Percentiles rank a stretch among this genome's conserved stretches.
These are phyloP conservation scores for Calonectria hawksworthii DNA, from an alignment of 2,329 filamentous ascomycete species.

Conservation along the genomic window DNA sequence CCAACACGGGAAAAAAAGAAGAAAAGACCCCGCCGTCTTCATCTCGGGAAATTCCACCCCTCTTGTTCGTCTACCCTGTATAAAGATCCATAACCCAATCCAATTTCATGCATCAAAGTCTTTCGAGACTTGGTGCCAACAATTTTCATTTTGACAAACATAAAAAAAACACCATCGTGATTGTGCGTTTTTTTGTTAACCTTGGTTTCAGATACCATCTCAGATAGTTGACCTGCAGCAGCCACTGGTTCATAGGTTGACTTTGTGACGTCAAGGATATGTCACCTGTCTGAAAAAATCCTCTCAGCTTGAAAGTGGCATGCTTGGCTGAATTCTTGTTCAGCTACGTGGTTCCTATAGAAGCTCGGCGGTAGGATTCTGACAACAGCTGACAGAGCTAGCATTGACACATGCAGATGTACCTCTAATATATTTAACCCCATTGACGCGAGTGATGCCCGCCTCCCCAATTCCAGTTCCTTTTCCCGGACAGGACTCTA, in stretches of 20 bases:
- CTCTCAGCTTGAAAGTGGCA: neutral
- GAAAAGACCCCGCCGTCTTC: neutral
- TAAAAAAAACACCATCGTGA: neutral
- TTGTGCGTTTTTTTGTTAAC: neutral
- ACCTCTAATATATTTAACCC: slow-evolving; percentile 14
- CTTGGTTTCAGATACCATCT: neutral
- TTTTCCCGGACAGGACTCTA: neutral
- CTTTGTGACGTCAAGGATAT: neutral
- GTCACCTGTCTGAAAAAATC: neutral
- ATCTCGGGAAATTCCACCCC: neutral
- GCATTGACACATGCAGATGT: slow-evolving; percentile 8
- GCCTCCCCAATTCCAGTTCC: neutral
- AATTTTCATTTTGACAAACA: neutral
- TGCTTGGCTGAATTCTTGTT: neutral
- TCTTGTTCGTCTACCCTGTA: neutral
- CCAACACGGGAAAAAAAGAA: neutral
- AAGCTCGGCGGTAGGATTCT: neutral
- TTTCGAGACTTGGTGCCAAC: neutral
- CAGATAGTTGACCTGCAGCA: neutral
- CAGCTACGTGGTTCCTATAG: neutral
- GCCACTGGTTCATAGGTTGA: neutral
- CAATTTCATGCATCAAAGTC: neutral
- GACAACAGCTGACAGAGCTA: neutral
- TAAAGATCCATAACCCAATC: neutral
- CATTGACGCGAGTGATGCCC: neutral